Evolutionary conservation across 768 basidiomycete species (phyloP).

Genomic region (Lanmaoa rubissima): DNA sequence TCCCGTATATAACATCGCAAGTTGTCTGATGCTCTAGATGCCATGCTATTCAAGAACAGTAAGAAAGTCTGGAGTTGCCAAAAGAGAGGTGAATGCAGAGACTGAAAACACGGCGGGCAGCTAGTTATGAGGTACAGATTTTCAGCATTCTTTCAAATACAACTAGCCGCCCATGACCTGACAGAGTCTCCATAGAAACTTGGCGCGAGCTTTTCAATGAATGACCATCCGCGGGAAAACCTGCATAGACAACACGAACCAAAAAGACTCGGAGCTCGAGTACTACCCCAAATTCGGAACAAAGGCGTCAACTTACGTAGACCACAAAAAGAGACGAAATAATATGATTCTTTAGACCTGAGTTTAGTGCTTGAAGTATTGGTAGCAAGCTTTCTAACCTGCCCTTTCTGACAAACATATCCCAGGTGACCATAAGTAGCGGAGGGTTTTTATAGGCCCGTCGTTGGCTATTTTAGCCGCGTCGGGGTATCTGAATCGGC

Average conservation of each 20-base stretch:
- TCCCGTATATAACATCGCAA: constrained; percentile 47
- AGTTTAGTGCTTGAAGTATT: not conserved
- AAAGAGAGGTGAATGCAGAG: not conserved
- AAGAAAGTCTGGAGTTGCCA: not conserved
- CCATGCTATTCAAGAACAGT: constrained; percentile 16
- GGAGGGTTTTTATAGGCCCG: no score
- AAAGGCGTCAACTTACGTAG: constrained; percentile 1
- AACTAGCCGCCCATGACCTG: not conserved
- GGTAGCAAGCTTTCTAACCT: not conserved
- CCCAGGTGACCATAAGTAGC: not conserved
- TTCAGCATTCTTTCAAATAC: not conserved
- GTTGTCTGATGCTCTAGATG: constrained; percentile 39
- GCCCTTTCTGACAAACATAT: not conserved
- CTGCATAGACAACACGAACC: constrained; percentile 7
- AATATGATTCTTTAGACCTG: not conserved
- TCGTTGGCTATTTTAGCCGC: not conserved
- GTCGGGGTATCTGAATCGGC: not conserved
- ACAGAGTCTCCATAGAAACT: constrained; percentile 21
- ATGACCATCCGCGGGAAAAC: not conserved
- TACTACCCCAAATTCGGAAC: constrained; percentile 7
- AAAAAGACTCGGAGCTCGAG: not conserved
- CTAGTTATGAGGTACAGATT: not conserved
- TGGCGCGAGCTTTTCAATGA: not conserved
- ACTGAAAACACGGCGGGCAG: not conserved
- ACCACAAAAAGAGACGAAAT: not conserved